Percentiles rank a stretch among this genome's conserved stretches.
Conservation (phyloP, 139 green algal genomes). For the Chlorella sp. region DNA sequence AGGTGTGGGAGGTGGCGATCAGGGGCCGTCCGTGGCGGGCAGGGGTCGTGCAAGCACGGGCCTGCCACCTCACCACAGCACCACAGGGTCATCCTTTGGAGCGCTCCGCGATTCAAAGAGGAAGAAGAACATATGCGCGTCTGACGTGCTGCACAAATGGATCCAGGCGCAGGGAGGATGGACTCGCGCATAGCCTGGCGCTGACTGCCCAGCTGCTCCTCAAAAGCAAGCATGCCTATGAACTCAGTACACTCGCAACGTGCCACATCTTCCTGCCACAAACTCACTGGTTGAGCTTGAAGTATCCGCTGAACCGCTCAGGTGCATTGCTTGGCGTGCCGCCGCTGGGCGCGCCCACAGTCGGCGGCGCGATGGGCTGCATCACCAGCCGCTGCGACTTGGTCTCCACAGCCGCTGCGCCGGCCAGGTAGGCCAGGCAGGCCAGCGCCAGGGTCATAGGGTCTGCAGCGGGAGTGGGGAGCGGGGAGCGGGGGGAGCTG, state of each 20-base stretch:
- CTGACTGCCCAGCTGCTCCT: no score
- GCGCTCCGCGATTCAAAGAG: conserved; percentile 69
- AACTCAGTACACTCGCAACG: no score
- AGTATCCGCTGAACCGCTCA: conserved; percentile 60
- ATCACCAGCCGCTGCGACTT: neutral
- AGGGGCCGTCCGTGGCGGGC: neutral
- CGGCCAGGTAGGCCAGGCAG: neutral
- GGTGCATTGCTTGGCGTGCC: no score
- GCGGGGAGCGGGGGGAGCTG: no score
- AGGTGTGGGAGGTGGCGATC: no score
- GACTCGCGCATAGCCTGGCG: neutral
- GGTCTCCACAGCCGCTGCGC: no score
- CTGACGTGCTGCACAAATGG: conserved; percentile 32
- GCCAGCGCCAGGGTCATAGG: no score
- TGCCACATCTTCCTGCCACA: no score
- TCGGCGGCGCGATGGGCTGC: neutral
- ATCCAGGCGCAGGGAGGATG: neutral
- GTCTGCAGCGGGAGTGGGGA: no score
- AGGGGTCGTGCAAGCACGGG: no score
- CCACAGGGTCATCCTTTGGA: conserved; percentile 51
- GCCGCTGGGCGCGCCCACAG: neutral
- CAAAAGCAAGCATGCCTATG: no score
- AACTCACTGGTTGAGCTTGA: conserved; percentile 61
- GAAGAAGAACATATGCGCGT: conserved; percentile 91
- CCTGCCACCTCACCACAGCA: conserved; percentile 43